Evolutionary conservation across 2,329 filamentous ascomycete species (phyloP).

Genomic region (Septoria linicola): DNA sequence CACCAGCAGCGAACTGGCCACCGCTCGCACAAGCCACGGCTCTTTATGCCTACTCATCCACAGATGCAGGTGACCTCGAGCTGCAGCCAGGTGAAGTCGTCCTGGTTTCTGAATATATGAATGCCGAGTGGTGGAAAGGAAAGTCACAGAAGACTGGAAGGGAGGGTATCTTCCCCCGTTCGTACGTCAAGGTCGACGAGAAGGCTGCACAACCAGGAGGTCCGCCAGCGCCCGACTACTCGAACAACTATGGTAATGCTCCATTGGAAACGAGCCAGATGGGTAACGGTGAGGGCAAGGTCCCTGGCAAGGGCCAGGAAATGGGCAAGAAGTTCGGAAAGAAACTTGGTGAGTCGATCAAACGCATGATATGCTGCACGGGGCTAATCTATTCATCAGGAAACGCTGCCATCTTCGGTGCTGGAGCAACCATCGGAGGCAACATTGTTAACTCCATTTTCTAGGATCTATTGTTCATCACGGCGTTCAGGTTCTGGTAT

Average conservation of each 20-base stretch:
- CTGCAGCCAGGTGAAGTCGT: conserved; percentile 73
- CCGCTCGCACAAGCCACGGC: conserved; percentile 73
- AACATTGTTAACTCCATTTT: conserved; percentile 31
- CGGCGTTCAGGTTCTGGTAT: background rate
- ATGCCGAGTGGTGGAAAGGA: conserved; percentile 95
- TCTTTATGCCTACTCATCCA: conserved; percentile 77
- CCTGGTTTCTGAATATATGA: conserved; percentile 85
- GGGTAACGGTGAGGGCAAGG: conserved; percentile 49
- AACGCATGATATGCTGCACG: too few species aligned
- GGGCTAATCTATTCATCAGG: too few species aligned
- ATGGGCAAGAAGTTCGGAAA: conserved; percentile 54
- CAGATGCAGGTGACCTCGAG: conserved; percentile 77
- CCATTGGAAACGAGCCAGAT: conserved; percentile 70
- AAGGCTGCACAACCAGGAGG: conserved; percentile 49
- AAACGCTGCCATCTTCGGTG: conserved; percentile 82
- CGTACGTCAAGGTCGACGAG: conserved; percentile 74
- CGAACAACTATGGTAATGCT: conserved; percentile 60
- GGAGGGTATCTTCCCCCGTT: conserved; percentile 93
- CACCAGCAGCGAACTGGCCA: conserved; percentile 47
- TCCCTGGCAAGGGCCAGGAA: conserved; percentile 56
- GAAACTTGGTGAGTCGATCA: too few species aligned
- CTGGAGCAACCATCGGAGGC: conserved; percentile 83
- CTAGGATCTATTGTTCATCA: conserved; percentile 1
- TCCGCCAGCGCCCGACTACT: conserved; percentile 51
- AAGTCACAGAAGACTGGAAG: conserved; percentile 76